These are phyloP conservation scores for Wickerhamomyces queroliae DNA, from an alignment of 805 yeast genomes.

Conservation along the genomic window DNA sequence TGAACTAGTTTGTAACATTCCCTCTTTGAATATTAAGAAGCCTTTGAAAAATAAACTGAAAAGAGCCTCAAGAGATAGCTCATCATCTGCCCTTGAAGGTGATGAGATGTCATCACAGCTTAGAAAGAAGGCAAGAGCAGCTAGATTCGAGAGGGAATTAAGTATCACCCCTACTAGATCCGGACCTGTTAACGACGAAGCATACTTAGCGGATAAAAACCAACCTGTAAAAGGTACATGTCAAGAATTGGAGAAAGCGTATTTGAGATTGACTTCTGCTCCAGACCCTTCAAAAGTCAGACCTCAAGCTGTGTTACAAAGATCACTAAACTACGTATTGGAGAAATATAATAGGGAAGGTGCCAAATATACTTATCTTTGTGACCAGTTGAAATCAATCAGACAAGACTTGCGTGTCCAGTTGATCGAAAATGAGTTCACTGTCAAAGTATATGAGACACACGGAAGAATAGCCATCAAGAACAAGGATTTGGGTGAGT, in stretches of 20 bases:
- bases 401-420: constrained; percentile 94
- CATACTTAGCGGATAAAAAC: constrained; percentile 25
- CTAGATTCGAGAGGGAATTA: constrained; percentile 26
- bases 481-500: constrained; percentile 84
- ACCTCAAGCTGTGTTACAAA: constrained; percentile 56
- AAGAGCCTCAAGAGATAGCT: not conserved
- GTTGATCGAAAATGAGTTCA: constrained; percentile 70
- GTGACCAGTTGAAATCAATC: constrained; percentile 87
- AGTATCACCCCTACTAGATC: constrained; percentile 10
- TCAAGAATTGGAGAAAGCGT: constrained; percentile 65
- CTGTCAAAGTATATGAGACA: constrained; percentile 74
- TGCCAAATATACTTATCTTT: constrained; percentile 66
- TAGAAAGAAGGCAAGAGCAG: constrained; percentile 28
- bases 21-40: constrained; percentile 1
- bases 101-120: constrained; percentile 19
- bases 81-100: constrained; percentile 1
- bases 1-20: constrained; percentile 11
- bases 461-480: constrained; percentile 86
- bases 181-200: constrained; percentile 22
- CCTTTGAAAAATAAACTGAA: constrained; percentile 1
- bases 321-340: constrained; percentile 49
- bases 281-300: constrained; percentile 84
- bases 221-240: constrained; percentile 57
- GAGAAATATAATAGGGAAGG: constrained; percentile 42
- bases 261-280: constrained; percentile 81